Base-by-base conservation (phyloP, 495 filamentous ascomycete species). In the Penicillium odoratum region DNA sequence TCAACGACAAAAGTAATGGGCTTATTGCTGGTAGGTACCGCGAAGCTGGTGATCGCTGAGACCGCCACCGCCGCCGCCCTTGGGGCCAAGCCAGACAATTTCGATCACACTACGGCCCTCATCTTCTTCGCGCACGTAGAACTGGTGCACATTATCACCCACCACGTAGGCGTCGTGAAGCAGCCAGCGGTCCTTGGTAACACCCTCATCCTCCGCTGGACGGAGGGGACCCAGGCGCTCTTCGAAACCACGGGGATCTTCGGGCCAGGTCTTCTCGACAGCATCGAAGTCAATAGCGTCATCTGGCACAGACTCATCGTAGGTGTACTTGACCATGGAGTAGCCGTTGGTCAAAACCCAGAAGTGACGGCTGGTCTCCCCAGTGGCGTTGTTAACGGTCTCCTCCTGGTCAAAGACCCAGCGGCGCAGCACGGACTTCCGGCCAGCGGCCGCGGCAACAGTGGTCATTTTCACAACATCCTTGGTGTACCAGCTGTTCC, bases 331-430 rank as follows among this genome's bases (percentile, higher is more conserved):
- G 38, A 80, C 75, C 40, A 88, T 73, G 7, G 81, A 84, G 64
- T 85, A 88, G 13, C 86, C 86, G 59, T 87, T 87, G 51, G 78
- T 79, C 31, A 88, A 69, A 7, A 89, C 69, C 69, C 77, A 80
- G 72, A 80, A 78, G n/a, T 72, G 69, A 50, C 76, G 75, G 58
- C 63, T 57, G 11, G 70, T 65, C 55, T 74, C 65, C 45, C 74
- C 77, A 15, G 73, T 77, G 10, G 56, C 51, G 56, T 65, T 67
- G 68, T 76, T 74, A 29, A 77, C 51, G 29, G 66, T 67, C 53
- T 80, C 78, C 51, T 88, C 78, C 52, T 75, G 71, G 29, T 79
- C 78, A 53, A 88, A 85, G 43, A 81, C 73, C 76, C 80, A 88
- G 25, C 86, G 79, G 65, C 85, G 83, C 28, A 88, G 73, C 54